These are phyloP conservation scores for Reticulascus tulasneorum DNA, from an alignment of 2,329 filamentous ascomycete genomes.

Conservation along the genomic window DNA sequence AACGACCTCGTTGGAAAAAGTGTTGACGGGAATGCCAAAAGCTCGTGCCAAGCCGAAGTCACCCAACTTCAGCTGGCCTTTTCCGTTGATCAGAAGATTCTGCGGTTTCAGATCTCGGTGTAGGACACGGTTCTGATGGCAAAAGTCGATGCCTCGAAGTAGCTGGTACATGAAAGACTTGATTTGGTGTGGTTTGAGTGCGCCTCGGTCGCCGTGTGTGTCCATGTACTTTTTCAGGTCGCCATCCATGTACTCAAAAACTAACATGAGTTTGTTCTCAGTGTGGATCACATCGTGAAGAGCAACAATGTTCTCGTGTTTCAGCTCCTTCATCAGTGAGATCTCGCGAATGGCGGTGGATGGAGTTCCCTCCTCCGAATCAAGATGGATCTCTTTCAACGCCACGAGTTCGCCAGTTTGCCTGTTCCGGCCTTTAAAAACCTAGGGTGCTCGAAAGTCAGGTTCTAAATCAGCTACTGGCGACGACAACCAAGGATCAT, in stretches of 20 bases:
- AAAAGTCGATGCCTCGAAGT: slow-evolving; percentile 92
- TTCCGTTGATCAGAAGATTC: slow-evolving; percentile 91
- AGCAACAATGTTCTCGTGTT: slow-evolving; percentile 96
- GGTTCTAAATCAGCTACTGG: background rate
- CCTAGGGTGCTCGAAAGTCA: slow-evolving; percentile 47
- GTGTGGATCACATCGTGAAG: slow-evolving; percentile 99
- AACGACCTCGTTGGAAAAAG: slow-evolving; percentile 96
- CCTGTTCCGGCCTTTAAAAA: slow-evolving; percentile 96
- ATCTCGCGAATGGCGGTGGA: slow-evolving; percentile 98
- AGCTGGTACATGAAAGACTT: slow-evolving; percentile 99
- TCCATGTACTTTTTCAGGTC: slow-evolving; percentile 99
- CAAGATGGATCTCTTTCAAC: slow-evolving; percentile 97
- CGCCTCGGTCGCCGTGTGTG: slow-evolving; percentile 80
- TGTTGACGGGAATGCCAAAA: slow-evolving; percentile 96
- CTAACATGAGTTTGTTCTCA: slow-evolving; percentile 99
- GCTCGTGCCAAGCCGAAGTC: slow-evolving; percentile 93
- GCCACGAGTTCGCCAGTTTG: slow-evolving; percentile 96
- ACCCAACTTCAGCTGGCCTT: slow-evolving; percentile 85
- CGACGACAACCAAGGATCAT: slow-evolving; percentile 28
- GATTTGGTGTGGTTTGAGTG: slow-evolving; percentile 84
- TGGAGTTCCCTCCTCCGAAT: slow-evolving; percentile 96
- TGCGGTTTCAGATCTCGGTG: slow-evolving; percentile 96
- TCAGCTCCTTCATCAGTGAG: slow-evolving; percentile 98
- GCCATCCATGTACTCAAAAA: slow-evolving; percentile 98
- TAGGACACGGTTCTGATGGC: slow-evolving; percentile 93